Base-by-base conservation (phyloP, 495 filamentous ascomycete species). In the Penicillium coffeae region DNA sequence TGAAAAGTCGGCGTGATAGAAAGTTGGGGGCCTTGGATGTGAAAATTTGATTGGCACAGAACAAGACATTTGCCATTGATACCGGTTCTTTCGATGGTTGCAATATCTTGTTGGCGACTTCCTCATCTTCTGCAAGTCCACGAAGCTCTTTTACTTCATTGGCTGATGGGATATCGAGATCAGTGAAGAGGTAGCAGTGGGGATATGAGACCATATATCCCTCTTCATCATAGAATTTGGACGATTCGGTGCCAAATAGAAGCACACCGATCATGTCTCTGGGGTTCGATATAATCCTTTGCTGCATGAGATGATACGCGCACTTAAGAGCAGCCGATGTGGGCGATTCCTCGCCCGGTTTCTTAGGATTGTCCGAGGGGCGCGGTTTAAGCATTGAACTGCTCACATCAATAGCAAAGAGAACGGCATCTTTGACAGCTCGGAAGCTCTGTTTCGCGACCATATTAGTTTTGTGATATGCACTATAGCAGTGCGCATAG, bases 251-350 rank as follows among this genome's bases (percentile, higher is more conserved):
- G 10, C 90, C 90, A 52, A 93, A 97, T 7, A 99, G 79, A n/a
- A 99, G 64, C 8, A 99, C 85, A 3, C 92, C 92, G 74, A 99
- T 96, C 92, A 96, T 95, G 56, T 97, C 93, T 60, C 84, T 89
- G 0, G 94, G 94, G 52, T 91, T 91, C 2, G 90, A 90, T 59
- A 99, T 96, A 57, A 99, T 96, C 48, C 94, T 85, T 68, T 96
- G 92, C 69, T 96, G 91, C 86, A 97, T 96, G 45, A 99, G 77
- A 45, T 87, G 80, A 57, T 95, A 94, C 44, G 94, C 92, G 60
- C 90, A 96, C 74, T 95, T 95, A 20, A 99, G 74, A 6, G 94
- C 91, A 14, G 94, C 91, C 2, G 82, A 77, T 1, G 84, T 72
- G 1, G 91, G 82, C 16, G 82, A 84, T 54, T 89, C 87, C 50